Evolutionary conservation across 345 rosid genomes (phyloP).

Genomic region (Populus davidiana): DNA sequence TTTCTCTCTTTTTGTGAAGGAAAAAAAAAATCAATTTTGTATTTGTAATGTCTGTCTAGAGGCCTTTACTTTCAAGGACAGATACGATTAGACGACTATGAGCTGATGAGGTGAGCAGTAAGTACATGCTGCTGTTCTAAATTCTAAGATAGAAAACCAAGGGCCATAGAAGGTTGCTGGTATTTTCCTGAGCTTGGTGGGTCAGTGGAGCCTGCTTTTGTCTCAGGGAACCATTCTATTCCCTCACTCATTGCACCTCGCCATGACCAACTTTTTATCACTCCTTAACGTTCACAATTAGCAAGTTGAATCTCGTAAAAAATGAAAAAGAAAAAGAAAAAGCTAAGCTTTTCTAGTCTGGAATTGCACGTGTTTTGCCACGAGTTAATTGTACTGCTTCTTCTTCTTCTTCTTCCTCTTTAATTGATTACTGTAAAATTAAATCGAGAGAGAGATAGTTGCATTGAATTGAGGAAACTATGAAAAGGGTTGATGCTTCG

Average conservation of each 20-base stretch:
- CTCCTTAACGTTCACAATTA: neutral
- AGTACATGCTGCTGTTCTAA: no score
- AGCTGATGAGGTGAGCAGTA: neutral
- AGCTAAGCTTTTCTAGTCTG: neutral
- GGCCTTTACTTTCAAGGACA: neutral
- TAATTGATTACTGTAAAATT: neutral
- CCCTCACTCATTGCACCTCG: neutral
- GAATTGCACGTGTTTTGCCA: constrained; percentile 19
- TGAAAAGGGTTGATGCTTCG: neutral
- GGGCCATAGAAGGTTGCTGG: neutral
- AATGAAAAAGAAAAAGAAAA: neutral
- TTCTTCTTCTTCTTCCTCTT: neutral
- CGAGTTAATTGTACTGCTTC: neutral
- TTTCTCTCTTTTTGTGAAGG: no score
- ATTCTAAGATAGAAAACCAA: neutral
- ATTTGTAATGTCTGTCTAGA: no score
- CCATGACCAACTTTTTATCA: neutral
- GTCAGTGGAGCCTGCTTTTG: constrained; percentile 2
- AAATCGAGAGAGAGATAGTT: neutral
- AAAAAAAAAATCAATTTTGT: no score
- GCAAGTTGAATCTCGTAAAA: neutral
- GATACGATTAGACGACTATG: constrained; percentile 9
- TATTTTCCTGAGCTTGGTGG: neutral
- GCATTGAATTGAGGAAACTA: constrained; percentile 8
- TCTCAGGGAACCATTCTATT: neutral